Base-by-base conservation (phyloP, 495 filamentous ascomycete genomes). In the Xylaria grammica region DNA sequence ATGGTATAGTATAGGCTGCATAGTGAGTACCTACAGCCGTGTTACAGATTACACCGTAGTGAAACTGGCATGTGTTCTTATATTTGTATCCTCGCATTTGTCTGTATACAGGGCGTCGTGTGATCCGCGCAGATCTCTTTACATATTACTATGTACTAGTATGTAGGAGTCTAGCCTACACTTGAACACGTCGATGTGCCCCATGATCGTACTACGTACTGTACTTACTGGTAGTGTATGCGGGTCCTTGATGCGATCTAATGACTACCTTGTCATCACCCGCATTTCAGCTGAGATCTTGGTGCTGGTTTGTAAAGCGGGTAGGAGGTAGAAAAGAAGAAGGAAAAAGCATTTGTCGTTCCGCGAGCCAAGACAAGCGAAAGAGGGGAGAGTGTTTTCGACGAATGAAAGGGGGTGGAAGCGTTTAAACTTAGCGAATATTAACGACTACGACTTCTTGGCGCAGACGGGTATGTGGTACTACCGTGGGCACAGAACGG, bases 211-310 rank as follows among this genome's bases (percentile, higher is more conserved):
- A 42, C 4, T 19, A 24, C 13, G 29, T 30, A 27, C 24, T n/a
- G 24, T 19, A 22, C 50, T 53, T 7, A 53, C 27, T 34, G 20
- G 17, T 53, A n/a, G 7, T 42, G 19, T 57, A 44, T 29, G 38
- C 36, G 36, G 26, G 22, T 19, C 54, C 30, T 5, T 17, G 26
- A 29, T 29, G 36, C 15, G 3, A 7, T 22, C 36, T 27, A 20
- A 7, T 22, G 29, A 44, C 24, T 10, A 2, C 26, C 40, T 29
- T 17, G 26, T 19, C 38, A 46, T 59, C 36, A 36, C 56, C 22
- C 48, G 27, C 56, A 59, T 59, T 59, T 48, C 54, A 58, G 54
- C 54, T 44, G 54, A 56, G 53, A 58, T 44, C 40, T 42, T 42
- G 40, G 15, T n/a, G n/a, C 15, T 42, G 40, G 11, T 6, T 42